A percentile compares a stretch with the other conserved stretches of the same genome.
Evolutionary conservation across 495 filamentous ascomycete species (phyloP).

Genomic region (Pseudomonodictys pantanalensis): DNA sequence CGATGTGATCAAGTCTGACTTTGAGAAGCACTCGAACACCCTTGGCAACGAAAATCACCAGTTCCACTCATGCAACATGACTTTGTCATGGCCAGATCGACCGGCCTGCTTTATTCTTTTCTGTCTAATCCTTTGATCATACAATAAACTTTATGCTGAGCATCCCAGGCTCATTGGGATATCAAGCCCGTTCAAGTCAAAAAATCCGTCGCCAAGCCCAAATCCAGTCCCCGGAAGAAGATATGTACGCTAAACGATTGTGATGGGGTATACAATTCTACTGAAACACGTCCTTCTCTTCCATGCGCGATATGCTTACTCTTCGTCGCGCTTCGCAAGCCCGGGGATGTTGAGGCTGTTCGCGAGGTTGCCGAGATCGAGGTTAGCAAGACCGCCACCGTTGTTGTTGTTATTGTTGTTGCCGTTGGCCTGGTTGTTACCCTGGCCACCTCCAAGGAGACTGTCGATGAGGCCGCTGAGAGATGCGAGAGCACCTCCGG

Average conservation of each 20-base stretch:
- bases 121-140: background rate
- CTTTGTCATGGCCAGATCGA: background rate
- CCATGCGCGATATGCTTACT: background rate
- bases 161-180: background rate
- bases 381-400: background rate
- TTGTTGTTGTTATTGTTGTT: conserved; percentile 2
- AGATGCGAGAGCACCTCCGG: background rate
- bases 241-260: background rate
- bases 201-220: conserved; percentile 4
- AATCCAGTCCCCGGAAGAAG: background rate
- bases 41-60: background rate
- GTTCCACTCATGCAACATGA: background rate
- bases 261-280: background rate
- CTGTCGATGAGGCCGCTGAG: background rate
- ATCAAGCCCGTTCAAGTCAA: background rate
- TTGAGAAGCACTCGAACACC: background rate
- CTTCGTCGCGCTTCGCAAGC: background rate
- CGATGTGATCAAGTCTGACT: background rate
- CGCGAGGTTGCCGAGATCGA: background rate
- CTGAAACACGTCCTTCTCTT: background rate
- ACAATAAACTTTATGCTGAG: background rate
- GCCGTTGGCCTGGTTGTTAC: background rate
- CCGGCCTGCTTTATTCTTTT: background rate
- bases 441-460: background rate
- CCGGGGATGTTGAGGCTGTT: background rate